Conservation (phyloP, 106 monocot species). For the Iris macrosiphon region DNA sequence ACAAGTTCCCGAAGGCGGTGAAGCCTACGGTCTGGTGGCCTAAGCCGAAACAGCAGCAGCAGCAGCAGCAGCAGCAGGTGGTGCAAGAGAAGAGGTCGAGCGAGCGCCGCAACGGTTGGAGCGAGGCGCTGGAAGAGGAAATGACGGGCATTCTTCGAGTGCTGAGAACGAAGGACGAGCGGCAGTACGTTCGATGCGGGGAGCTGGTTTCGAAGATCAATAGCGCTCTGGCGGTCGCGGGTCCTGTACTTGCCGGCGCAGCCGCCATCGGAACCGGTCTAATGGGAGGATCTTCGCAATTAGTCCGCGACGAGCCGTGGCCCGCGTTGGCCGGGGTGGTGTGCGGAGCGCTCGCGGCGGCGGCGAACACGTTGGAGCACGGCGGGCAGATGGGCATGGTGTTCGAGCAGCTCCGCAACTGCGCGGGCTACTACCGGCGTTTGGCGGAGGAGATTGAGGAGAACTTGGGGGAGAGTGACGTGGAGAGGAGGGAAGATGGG, state of each 20-base stretch:
- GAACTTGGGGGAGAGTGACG: slow-evolving; percentile 15
- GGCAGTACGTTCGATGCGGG: slow-evolving; percentile 35
- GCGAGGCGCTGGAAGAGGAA: slow-evolving; percentile 27
- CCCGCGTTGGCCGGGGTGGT: slow-evolving; percentile 20
- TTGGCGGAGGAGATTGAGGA: slow-evolving; percentile 44
- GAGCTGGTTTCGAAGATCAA: slow-evolving; percentile 34
- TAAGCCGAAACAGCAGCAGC: background rate
- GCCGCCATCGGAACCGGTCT: slow-evolving; percentile 22
- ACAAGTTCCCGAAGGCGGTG: slow-evolving; percentile 63
- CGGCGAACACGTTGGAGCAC: slow-evolving; percentile 21
- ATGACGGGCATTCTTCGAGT: slow-evolving; percentile 40
- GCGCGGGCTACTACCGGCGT: slow-evolving; percentile 19
- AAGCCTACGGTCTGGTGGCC: slow-evolving; percentile 81
- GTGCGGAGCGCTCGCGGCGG: slow-evolving; percentile 46
- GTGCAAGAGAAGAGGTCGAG: too few species aligned
- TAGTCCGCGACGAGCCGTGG: too few species aligned
- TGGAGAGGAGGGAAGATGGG: slow-evolving; percentile 36
- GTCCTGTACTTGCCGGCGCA: slow-evolving; percentile 40
- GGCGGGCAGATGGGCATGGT: slow-evolving; percentile 30
- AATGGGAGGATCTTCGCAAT: slow-evolving; percentile 7
- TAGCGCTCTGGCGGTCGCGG: slow-evolving; percentile 36
- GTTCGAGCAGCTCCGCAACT: slow-evolving; percentile 28
- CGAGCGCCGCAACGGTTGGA: slow-evolving; percentile 26
- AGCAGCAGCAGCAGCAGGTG: too few species aligned
- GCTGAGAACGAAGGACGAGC: slow-evolving; percentile 39